Evolutionary conservation across 2,329 filamentous ascomycete genomes (phyloP), one percentile per base, ranked within the genome.

Genomic region (Rutstroemia sp.): DNA sequence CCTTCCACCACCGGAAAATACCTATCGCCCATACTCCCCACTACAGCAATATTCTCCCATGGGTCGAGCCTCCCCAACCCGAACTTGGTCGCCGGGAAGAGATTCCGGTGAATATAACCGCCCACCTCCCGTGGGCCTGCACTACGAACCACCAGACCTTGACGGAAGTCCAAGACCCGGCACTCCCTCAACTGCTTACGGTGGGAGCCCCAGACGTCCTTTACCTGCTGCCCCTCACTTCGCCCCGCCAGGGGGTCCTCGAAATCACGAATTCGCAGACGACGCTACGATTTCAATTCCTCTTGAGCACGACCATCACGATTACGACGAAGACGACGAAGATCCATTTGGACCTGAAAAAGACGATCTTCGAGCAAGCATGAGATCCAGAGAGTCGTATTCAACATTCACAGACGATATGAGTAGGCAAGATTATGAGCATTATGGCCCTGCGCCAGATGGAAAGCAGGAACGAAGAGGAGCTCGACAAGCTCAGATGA

Each of bases 151-250:
- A 0, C 79, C 86, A 21, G 92, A 96, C 65, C 73, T 97, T 58
- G 92, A 97, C 67, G 94, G 94, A 49, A 92, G 83, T 60, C 92
- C 94, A 6, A 78, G 94, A 58, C 92, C 94, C 1, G 92, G 92
- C 5, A 96, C 92, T 0, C 91, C 92, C 1, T 91, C 91, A 0
- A 92, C 90, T 2, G 81, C 85, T 69, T 96, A 97, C 70, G 88
- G 91, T 19, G 88, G 91, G 3, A 95, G 90, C 68, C 90, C 92
- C 10, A 83, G 90, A 63, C 81, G 92, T 56, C 92, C 92, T 3
- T 77, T 97, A 34, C 94, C 94, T 2, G 90, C 91, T 0, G 90
- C 91, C 30, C 94, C 94, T 4, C 76, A 96, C 8, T 97, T 96
- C 68, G 81, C 87, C 2, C 77, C 73, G 8, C 76, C 78, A 4